These are phyloP conservation scores for Nadsonia commutata DNA, from an alignment of 1,139 yeast genomes.

Conservation along the genomic window DNA sequence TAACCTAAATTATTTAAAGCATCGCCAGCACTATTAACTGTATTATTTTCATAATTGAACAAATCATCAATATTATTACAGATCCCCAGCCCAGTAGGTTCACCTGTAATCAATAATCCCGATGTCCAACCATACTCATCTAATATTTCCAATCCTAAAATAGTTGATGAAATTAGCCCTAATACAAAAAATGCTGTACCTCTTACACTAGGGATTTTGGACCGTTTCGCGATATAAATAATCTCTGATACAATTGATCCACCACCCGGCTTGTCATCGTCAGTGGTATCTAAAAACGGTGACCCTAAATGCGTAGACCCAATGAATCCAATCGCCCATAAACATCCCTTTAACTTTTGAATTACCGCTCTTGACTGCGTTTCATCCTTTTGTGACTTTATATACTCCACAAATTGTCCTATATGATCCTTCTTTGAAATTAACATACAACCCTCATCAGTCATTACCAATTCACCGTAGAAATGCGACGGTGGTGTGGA, in stretches of 20 bases:
- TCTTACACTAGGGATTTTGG: constrained; percentile 48
- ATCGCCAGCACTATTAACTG: background rate
- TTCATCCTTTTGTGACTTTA: constrained; percentile 23
- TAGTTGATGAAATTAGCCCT: constrained; percentile 60
- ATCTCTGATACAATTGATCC: constrained; percentile 39
- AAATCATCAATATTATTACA: constrained; percentile 15
- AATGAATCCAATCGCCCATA: constrained; percentile 83
- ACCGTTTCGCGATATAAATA: constrained; percentile 35
- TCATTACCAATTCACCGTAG: constrained; percentile 63
- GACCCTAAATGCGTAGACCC: constrained; percentile 54
- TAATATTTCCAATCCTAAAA: constrained; percentile 72
- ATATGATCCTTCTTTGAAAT: constrained; percentile 35
- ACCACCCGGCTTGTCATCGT: constrained; percentile 11
- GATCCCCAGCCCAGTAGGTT: constrained; percentile 32
- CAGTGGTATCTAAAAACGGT: constrained; percentile 46
- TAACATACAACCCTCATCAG: constrained; percentile 61
- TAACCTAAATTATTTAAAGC: background rate
- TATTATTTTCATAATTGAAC: constrained; percentile 4
- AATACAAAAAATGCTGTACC: constrained; percentile 69
- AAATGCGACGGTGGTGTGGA: constrained; percentile 42
- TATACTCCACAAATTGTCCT: constrained; percentile 27
- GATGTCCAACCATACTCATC: constrained; percentile 72
- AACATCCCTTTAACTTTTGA: constrained; percentile 48
- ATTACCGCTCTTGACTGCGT: constrained; percentile 11
- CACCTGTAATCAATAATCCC: constrained; percentile 36